phyloP scores from a whole-genome alignment of 2,329 filamentous ascomycete species.

The Aureobasidium uvarum region DNA sequence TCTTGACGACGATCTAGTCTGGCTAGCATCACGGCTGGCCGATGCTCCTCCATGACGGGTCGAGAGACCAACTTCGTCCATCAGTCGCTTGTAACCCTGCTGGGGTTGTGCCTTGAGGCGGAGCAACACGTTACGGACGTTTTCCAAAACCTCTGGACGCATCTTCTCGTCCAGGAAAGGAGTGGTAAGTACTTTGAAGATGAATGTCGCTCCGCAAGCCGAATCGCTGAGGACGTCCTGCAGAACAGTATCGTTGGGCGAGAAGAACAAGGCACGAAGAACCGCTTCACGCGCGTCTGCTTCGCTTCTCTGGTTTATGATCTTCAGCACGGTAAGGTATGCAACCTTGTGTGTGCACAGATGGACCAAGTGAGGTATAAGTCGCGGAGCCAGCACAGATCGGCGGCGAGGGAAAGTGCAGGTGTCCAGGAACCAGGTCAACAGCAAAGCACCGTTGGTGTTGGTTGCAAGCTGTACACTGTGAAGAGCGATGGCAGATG shows the following conservation, averaged over 20 bases:
- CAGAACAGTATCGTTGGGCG: conserved; percentile 76
- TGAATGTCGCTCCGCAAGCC: conserved; percentile 87
- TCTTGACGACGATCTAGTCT: conserved; percentile 38
- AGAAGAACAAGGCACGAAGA: conserved; percentile 88
- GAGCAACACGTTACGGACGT: conserved; percentile 82
- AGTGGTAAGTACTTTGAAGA: conserved; percentile 97
- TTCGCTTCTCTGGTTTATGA: conserved; percentile 97
- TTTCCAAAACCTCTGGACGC: conserved; percentile 83
- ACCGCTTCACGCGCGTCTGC: conserved; percentile 87
- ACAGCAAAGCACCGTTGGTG: conserved; percentile 84
- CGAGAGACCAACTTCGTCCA: conserved; percentile 96
- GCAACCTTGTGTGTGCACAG: conserved; percentile 98
- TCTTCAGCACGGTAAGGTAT: conserved; percentile 93
- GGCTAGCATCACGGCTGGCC: conserved; percentile 36
- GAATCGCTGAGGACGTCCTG: conserved; percentile 91
- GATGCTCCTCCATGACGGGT: conserved; percentile 47
- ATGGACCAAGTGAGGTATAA: conserved; percentile 90
- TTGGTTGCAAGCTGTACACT: conserved; percentile 96
- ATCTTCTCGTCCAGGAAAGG: conserved; percentile 96
- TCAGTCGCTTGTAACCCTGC: conserved; percentile 96
- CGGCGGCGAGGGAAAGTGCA: conserved; percentile 92
- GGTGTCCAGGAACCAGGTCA: conserved; percentile 98
- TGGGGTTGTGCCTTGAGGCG: conserved; percentile 90
- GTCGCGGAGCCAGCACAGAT: conserved; percentile 84
- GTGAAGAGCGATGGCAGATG: conserved; percentile 91